Percentiles rank a stretch among this genome's conserved stretches.
These are phyloP conservation scores for Laguncularia racemosa DNA, from an alignment of 345 rosid genomes.

Conservation along the genomic window DNA sequence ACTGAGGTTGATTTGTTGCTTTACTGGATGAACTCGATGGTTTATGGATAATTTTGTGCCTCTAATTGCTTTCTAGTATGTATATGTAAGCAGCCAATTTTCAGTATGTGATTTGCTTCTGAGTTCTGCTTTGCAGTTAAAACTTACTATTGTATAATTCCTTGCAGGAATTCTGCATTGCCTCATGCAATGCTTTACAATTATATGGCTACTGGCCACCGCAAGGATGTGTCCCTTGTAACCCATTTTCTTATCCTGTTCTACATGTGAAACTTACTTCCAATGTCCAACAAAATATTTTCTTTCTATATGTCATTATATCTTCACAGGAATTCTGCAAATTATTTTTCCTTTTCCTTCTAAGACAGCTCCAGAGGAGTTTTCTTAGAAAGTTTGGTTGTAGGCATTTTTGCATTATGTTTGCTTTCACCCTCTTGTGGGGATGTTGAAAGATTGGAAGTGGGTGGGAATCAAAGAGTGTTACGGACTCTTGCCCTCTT, in stretches of 20 bases:
- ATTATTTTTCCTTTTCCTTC: neutral
- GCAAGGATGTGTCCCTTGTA: too few relatives aligned
- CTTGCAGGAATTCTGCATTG: constrained; percentile 2
- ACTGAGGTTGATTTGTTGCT: neutral
- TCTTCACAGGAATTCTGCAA: neutral
- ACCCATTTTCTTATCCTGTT: neutral
- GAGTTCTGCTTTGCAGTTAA: neutral
- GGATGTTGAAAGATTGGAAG: too few relatives aligned
- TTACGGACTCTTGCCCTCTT: too few relatives aligned
- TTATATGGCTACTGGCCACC: neutral
- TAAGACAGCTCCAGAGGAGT: neutral
- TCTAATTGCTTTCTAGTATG: neutral
- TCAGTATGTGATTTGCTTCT: neutral
- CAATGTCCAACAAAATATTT: neutral
- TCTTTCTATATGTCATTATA: neutral
- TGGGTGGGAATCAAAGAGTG: too few relatives aligned
- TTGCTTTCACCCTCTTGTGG: too few relatives aligned
- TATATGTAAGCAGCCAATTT: neutral
- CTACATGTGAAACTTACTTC: too few relatives aligned
- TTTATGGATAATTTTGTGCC: neutral
- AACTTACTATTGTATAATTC: neutral
- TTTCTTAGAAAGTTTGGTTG: too few relatives aligned
- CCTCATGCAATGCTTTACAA: neutral
- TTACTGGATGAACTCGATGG: neutral
- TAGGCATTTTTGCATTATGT: too few relatives aligned